Percentiles rank a stretch among this genome's conserved stretches.
Conservation (phyloP, 331 rosid genomes). For the Pyrus hybrid region DNA sequence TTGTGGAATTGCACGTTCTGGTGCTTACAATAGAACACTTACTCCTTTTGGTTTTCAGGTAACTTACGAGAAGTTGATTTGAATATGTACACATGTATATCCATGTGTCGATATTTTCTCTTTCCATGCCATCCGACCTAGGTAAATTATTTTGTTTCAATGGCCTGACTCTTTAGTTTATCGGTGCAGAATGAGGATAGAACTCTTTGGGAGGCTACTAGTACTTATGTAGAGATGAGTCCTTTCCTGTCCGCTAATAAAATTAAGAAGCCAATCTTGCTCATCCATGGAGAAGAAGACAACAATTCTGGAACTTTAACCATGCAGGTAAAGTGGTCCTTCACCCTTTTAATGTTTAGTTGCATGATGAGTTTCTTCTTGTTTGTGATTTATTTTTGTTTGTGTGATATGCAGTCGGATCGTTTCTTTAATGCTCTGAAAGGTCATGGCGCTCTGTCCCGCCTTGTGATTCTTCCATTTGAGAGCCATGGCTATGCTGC, state of each 20-base stretch:
- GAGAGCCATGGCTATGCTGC: slow-evolving; percentile 96
- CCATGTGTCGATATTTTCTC: background rate
- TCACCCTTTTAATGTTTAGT: background rate
- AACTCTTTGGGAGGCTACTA: slow-evolving; percentile 95
- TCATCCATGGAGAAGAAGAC: slow-evolving; percentile 96
- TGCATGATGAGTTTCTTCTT: slow-evolving; percentile 6
- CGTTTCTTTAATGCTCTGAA: slow-evolving; percentile 93
- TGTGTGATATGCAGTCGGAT: slow-evolving; percentile 61
- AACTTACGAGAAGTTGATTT: background rate
- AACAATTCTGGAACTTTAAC: slow-evolving; percentile 92
- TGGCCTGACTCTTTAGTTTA: slow-evolving; percentile 8
- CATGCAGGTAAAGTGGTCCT: slow-evolving; percentile 62
- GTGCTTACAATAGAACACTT: slow-evolving; percentile 96
- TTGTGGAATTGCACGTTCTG: slow-evolving; percentile 98
- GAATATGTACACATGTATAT: background rate
- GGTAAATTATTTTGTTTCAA: background rate
- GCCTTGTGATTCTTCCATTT: slow-evolving; percentile 81
- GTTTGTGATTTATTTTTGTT: slow-evolving; percentile 11
- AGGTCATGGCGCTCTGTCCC: slow-evolving; percentile 96
- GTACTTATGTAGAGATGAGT: slow-evolving; percentile 91
- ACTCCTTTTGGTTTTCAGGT: slow-evolving; percentile 99
- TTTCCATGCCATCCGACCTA: slow-evolving; percentile 1
- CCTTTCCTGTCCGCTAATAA: slow-evolving; percentile 95
- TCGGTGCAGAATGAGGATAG: slow-evolving; percentile 79
- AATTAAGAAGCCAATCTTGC: slow-evolving; percentile 94